Evolutionary conservation across 2,329 filamentous ascomycete genomes (phyloP).

Genomic region (Penicillium sclerotigenum): DNA sequence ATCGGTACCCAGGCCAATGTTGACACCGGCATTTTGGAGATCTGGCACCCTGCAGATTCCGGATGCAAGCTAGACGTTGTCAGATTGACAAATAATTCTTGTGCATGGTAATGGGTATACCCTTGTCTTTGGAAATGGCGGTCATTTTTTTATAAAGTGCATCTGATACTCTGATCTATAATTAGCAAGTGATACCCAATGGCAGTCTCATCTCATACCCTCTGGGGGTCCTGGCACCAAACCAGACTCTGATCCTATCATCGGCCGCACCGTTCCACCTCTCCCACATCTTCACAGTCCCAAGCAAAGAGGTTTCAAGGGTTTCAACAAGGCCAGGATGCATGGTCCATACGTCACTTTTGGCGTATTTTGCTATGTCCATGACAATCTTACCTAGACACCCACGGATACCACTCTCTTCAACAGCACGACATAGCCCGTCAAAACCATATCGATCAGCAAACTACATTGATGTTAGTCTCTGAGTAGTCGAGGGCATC

Average conservation of each 20-base stretch:
- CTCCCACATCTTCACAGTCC: constrained; percentile 38
- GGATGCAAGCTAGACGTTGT: constrained; percentile 40
- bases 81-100: no score
- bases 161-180: constrained; percentile 29
- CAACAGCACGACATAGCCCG: constrained; percentile 43
- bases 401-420: constrained; percentile 46
- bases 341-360: constrained; percentile 45
- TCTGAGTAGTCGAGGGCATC: rapidly evolving
- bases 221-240: constrained; percentile 48
- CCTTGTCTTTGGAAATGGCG: constrained; percentile 37
- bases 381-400: constrained; percentile 48
- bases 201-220: constrained; percentile 31
- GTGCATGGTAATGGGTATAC: constrained; percentile 45
- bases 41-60: constrained; percentile 50
- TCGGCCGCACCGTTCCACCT: constrained; percentile 37
- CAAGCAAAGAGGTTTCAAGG: constrained; percentile 41
- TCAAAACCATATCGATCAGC: constrained; percentile 49
- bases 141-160: constrained; percentile 43
- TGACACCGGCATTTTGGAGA: constrained; percentile 44
- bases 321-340: constrained; percentile 44
- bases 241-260: constrained; percentile 49
- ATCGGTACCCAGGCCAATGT: constrained; percentile 52
- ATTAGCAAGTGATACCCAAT: background rate
- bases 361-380: constrained; percentile 44
- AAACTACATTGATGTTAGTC: constrained; percentile 29